Percentiles rank a stretch among this genome's conserved stretches.
These are phyloP conservation scores for Chimonanthus salicifolius DNA, from an alignment of 164 flowering plant genomes.

Conservation along the genomic window DNA sequence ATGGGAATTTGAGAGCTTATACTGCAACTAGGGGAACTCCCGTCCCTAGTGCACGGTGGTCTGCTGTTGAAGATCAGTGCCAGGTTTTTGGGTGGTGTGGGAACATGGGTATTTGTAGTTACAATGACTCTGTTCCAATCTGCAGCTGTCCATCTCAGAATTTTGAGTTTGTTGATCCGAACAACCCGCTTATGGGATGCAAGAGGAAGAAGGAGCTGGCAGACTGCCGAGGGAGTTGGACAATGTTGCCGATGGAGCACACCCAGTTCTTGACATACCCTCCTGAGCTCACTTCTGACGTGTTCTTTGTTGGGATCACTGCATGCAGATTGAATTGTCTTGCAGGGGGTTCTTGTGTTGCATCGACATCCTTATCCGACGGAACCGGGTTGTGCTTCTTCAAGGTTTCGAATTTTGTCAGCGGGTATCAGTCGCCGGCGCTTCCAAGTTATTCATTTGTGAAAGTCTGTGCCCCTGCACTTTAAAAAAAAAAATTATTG, in stretches of 20 bases:
- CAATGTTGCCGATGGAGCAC: slow-evolving; percentile 52
- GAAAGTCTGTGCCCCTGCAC: slow-evolving; percentile 57
- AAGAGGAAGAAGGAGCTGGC: slow-evolving; percentile 56
- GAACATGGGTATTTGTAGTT: slow-evolving; percentile 70
- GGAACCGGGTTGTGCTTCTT: slow-evolving; percentile 65
- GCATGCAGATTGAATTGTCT: slow-evolving; percentile 66
- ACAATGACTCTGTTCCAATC: slow-evolving; percentile 45
- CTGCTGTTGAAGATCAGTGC: slow-evolving; percentile 80
- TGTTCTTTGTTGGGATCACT: slow-evolving; percentile 34
- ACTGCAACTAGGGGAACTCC: slow-evolving; percentile 39
- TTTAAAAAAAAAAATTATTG: slow-evolving; percentile 18
- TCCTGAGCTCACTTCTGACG: slow-evolving; percentile 42
- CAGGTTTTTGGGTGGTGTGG: slow-evolving; percentile 79
- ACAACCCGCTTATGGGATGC: slow-evolving; percentile 62
- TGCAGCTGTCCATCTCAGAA: slow-evolving; percentile 76
- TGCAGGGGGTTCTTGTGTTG: slow-evolving; percentile 38
- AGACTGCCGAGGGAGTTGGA: slow-evolving; percentile 40
- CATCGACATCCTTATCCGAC: slow-evolving; percentile 60
- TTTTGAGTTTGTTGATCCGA: slow-evolving; percentile 54
- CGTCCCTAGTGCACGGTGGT: slow-evolving; percentile 38
- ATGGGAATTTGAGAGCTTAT: slow-evolving; percentile 85
- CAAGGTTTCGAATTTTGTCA: slow-evolving; percentile 40
- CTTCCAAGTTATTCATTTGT: slow-evolving; percentile 68
- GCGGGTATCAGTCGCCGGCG: slow-evolving; percentile 62
- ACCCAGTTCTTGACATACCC: slow-evolving; percentile 53